These are phyloP conservation scores for Litchi chinensis DNA, from an alignment of 345 rosid genomes.

Conservation along the genomic window DNA sequence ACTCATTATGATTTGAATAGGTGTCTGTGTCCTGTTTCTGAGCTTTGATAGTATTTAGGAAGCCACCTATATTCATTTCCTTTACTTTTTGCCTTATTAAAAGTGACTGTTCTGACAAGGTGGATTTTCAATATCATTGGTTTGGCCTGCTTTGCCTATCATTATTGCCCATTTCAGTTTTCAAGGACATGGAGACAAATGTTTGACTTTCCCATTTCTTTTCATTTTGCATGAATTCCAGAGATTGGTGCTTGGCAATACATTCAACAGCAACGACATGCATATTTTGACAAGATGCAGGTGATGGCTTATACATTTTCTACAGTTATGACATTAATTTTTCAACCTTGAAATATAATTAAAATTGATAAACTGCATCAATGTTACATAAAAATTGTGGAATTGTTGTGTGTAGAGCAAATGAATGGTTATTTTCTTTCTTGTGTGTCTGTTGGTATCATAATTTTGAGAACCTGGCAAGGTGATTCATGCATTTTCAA, in stretches of 20 bases:
- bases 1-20: not conserved
- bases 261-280: slow-evolving; percentile 80
- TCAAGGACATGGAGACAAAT: not conserved
- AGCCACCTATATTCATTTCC: not conserved
- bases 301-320: slow-evolving; percentile 35
- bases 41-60: not conserved
- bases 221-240: slow-evolving; percentile 34
- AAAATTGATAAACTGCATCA: not conserved
- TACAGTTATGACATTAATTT: not conserved
- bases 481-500: not conserved
- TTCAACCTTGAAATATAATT: not conserved
- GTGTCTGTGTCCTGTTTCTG: not conserved
- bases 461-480: not conserved
- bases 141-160: slow-evolving; percentile 10
- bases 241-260: slow-evolving; percentile 92
- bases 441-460: not conserved
- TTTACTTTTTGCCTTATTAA: not conserved
- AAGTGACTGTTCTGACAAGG: not conserved
- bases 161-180: not conserved
- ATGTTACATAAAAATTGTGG: not conserved
- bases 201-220: not conserved
- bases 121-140: not conserved
- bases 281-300: slow-evolving; percentile 96
- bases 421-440: not conserved
- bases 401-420: not conserved